A percentile compares a stretch with the other conserved stretches of the same genome.
Conservation (phyloP, 352 stramenopile species). For the Elongisporangium prolatum region DNA sequence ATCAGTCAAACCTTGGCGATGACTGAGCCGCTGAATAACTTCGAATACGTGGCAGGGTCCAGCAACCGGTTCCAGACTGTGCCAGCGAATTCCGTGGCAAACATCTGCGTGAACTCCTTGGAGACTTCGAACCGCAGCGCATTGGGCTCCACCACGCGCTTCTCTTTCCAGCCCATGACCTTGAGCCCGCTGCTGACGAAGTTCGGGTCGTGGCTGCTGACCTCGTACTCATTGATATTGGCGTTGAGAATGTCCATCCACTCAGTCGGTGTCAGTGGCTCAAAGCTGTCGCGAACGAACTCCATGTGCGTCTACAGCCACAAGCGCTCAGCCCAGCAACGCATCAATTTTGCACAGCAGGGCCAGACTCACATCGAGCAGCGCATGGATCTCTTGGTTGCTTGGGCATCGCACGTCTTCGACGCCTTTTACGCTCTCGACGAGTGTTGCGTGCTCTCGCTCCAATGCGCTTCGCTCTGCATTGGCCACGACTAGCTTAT, state of each 20-base stretch:
- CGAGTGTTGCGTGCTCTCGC: not conserved
- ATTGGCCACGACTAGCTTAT: not conserved
- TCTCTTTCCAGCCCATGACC: conserved; percentile 31
- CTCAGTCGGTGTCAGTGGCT: conserved; percentile 15
- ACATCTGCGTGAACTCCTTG: conserved; percentile 21
- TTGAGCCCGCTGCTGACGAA: conserved; percentile 23
- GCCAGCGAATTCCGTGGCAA: conserved; percentile 15
- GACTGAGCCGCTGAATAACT: conserved; percentile 24
- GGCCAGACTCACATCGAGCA: not conserved
- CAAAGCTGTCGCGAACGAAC: conserved; percentile 36
- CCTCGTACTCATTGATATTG: conserved; percentile 21
- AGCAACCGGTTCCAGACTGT: conserved; percentile 24
- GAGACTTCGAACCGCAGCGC: conserved; percentile 21
- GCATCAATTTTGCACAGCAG: not conserved
- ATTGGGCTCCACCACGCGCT: conserved; percentile 17
- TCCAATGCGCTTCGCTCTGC: not conserved
- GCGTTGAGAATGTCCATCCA: conserved; percentile 16
- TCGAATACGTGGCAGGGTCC: conserved; percentile 16
- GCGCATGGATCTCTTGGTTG: not conserved
- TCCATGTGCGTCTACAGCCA: conserved; percentile 18
- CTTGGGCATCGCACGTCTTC: not conserved
- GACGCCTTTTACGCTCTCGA: not conserved
- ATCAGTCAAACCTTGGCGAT: conserved; percentile 15
- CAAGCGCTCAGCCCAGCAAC: not conserved
- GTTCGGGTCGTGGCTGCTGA: conserved; percentile 12